Evolutionary conservation across 352 stramenopile species (phyloP).

Genomic region (Paralagenidium karlingii): DNA sequence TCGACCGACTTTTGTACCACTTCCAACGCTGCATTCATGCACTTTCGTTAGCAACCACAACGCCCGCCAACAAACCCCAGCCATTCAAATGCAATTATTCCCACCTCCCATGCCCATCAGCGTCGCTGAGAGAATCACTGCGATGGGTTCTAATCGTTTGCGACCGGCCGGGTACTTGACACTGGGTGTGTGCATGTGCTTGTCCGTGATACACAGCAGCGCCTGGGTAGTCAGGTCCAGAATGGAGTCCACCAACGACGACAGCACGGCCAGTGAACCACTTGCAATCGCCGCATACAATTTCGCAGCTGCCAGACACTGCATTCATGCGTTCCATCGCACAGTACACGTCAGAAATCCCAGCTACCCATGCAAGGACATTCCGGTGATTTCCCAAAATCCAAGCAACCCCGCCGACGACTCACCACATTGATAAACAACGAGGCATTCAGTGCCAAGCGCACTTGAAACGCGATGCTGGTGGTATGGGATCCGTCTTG

Average conservation of each 20-base stretch:
- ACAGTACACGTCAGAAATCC: constrained; percentile 3
- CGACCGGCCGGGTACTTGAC: constrained; percentile 91
- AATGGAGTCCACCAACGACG: constrained; percentile 89
- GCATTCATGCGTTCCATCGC: not conserved
- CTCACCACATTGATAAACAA: constrained; percentile 57
- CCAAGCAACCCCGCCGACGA: too few relatives aligned
- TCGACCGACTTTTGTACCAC: constrained; percentile 89
- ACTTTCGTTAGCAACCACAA: constrained; percentile 1
- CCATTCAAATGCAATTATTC: not conserved
- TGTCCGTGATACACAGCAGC: constrained; percentile 92
- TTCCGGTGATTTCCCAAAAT: too few relatives aligned
- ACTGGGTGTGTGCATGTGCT: constrained; percentile 77
- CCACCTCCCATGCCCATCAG: constrained; percentile 92
- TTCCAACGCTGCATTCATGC: constrained; percentile 63
- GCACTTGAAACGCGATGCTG: constrained; percentile 28
- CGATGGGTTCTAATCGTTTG: constrained; percentile 88
- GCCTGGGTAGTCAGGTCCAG: constrained; percentile 90
- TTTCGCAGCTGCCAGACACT: constrained; percentile 53
- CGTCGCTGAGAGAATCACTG: constrained; percentile 92
- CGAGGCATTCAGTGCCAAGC: constrained; percentile 57
- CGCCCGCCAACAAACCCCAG: not conserved
- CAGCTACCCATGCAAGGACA: not conserved
- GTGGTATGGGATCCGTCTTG: too few relatives aligned
- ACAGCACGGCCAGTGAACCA: constrained; percentile 87
- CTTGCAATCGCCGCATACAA: constrained; percentile 72